A percentile compares a stretch with the other conserved stretches of the same genome.
Conservation (phyloP, 306 rosid species). For the Sicyos edulis region DNA sequence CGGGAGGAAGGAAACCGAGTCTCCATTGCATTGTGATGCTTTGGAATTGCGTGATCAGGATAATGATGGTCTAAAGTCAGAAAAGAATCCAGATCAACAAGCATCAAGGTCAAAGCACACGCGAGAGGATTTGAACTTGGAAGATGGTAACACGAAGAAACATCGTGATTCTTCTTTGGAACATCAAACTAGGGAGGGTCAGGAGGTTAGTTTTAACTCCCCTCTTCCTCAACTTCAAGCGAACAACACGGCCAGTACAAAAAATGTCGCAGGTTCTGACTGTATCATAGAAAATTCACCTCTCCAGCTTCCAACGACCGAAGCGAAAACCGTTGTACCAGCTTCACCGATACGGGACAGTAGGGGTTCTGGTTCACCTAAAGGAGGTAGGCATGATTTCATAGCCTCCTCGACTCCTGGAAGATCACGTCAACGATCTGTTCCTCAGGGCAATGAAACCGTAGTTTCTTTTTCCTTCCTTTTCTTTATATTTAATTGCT, state of each 20-base stretch:
- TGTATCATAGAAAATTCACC: slow-evolving; percentile 19
- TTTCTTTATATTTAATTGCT: neutral
- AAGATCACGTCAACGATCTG: slow-evolving; percentile 22
- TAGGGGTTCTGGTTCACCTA: slow-evolving; percentile 18
- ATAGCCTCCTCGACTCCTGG: slow-evolving; percentile 25
- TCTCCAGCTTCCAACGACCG: slow-evolving; percentile 19
- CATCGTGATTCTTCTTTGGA: slow-evolving; percentile 11
- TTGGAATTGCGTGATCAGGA: neutral
- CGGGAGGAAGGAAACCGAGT: slow-evolving; percentile 14
- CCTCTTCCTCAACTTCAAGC: slow-evolving; percentile 17
- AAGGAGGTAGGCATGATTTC: slow-evolving; percentile 18
- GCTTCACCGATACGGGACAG: slow-evolving; percentile 23
- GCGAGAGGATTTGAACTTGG: neutral
- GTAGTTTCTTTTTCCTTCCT: slow-evolving; percentile 11
- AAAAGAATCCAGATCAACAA: neutral
- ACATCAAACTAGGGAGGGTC: neutral
- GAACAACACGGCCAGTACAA: neutral
- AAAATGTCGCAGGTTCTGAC: slow-evolving; percentile 13
- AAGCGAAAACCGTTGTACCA: slow-evolving; percentile 10
- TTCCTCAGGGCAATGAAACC: slow-evolving; percentile 25
- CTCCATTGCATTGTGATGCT: slow-evolving; percentile 19
- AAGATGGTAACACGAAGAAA: neutral
- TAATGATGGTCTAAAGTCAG: slow-evolving; percentile 1
- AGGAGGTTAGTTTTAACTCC: slow-evolving; percentile 9
- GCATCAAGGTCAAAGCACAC: neutral